Conservation (phyloP, 225 moss, liverwort and hornwort genomes). For the Marchantia polymorpha region DNA sequence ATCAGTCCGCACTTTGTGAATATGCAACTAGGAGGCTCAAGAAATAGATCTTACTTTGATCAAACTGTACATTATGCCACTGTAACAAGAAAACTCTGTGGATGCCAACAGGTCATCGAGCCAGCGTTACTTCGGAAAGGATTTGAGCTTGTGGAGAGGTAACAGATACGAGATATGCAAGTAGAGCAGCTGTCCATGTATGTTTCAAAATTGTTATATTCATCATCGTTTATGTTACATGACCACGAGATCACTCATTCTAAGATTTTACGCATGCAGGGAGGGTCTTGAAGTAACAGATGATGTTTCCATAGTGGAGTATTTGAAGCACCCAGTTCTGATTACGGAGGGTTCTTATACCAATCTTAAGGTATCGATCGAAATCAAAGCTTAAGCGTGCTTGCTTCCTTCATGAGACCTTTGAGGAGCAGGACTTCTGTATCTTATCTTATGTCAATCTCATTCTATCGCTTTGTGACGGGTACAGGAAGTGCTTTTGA, state of each 20-base stretch:
- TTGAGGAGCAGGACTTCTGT: not conserved
- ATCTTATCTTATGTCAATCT: no score
- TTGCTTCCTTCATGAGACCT: not conserved
- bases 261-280: constrained; percentile 34
- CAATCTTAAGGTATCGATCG: constrained; percentile 59
- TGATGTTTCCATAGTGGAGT: constrained; percentile 84
- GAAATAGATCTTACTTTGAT: not conserved
- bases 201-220: not conserved
- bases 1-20: not conserved
- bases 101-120: constrained; percentile 63
- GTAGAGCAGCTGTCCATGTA: not conserved
- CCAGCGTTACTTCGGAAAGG: constrained; percentile 66
- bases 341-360: constrained; percentile 84
- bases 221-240: not conserved
- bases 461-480: no score
- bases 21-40: not conserved
- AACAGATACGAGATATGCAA: not conserved
- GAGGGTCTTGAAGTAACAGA: constrained; percentile 73
- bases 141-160: constrained; percentile 80
- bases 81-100: not conserved
- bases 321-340: constrained; percentile 77
- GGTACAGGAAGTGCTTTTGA: no score
- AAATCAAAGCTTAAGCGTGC: not conserved
- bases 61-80: not conserved
- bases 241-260: not conserved